Evolutionary conservation across 768 basidiomycete genomes (phyloP), one percentile per base, ranked within the genome.

Genomic region (Podaxis sp.): DNA sequence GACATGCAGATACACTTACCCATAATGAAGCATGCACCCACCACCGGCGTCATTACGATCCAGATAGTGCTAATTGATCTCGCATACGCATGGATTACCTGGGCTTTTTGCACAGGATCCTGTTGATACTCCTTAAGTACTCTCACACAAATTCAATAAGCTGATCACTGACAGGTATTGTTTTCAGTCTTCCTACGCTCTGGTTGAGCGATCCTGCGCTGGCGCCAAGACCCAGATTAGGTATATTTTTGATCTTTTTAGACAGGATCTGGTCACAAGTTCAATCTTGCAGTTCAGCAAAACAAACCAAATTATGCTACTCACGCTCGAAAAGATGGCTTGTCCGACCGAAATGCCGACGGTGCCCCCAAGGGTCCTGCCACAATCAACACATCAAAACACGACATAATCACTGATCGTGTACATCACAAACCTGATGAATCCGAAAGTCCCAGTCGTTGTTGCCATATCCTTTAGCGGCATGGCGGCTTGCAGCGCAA

Each of bases 391-490:
- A 5, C 48, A 46, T 64, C 38, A 63, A 37, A 38, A 51, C 36
- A n/a, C 17, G 28, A 30, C 20, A 37, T 17, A 12, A 53, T 41
- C 49, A 36, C 49, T 51, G 60, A 58, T 20, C 48, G 12, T 26
- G 8, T 12, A 2, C 17, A 24, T n/a, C 17, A 61, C 74, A 33
- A 70, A 87, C 85, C 89, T 82, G 65, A 94, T 76, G 69, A 95
- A 88, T 22, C 84, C 83, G 68, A 88, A 89, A 0, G 86, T 85
- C 0, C 83, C 77, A 0, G 92, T 92, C 58, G 85, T 86, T 1
- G 92, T 92, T 1, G 92, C 91, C 91, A 94, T 92, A 66, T 94
- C 91, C 67, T 86, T 87, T 15, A 91, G 68, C 0, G 93, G 93
- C 92, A 95, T 95, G 0, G 92, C 88, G 1, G 91, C 90, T 74